Percentiles rank a stretch among this genome's conserved stretches.
Evolutionary conservation across 306 rosid species (phyloP).

Genomic region (Boehmeria nivea): DNA sequence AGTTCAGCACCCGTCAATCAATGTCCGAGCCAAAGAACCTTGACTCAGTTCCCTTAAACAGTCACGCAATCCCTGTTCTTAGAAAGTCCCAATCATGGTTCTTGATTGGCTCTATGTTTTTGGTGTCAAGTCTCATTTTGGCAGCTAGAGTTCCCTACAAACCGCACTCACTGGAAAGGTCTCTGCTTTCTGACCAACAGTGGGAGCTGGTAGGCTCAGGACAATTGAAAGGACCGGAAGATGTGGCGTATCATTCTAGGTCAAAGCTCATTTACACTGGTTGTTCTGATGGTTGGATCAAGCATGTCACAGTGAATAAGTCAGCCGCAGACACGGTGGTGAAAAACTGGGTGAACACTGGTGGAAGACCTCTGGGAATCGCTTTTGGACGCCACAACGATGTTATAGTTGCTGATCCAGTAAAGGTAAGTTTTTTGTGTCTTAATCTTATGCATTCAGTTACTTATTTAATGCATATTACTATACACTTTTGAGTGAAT

Average conservation of each 20-base stretch:
- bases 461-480: not conserved
- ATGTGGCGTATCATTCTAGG: slow-evolving; percentile 37
- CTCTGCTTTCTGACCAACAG: slow-evolving; percentile 21
- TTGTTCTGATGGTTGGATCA: slow-evolving; percentile 68
- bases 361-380: slow-evolving; percentile 78
- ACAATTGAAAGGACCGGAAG: slow-evolving; percentile 39
- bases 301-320: slow-evolving; percentile 42
- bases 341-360: slow-evolving; percentile 56
- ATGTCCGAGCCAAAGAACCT: slow-evolving; percentile 16
- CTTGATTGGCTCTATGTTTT: not conserved
- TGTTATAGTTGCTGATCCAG: slow-evolving; percentile 43
- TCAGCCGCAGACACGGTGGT: slow-evolving; percentile 38
- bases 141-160: slow-evolving; percentile 25
- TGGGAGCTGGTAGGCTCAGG: slow-evolving; percentile 38
- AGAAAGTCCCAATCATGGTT: not conserved
- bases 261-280: slow-evolving; percentile 56
- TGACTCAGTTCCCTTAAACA: not conserved
- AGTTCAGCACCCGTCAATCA: not conserved
- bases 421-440: slow-evolving; percentile 25
- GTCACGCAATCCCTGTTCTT: not conserved
- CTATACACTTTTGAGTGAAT: too few relatives aligned
- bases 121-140: slow-evolving; percentile 10
- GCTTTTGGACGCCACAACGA: slow-evolving; percentile 26
- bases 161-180: slow-evolving; percentile 41
- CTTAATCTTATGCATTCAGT: not conserved